Evolutionary conservation across 805 yeast species (phyloP).

Genomic region (Lipomyces japonicus): DNA sequence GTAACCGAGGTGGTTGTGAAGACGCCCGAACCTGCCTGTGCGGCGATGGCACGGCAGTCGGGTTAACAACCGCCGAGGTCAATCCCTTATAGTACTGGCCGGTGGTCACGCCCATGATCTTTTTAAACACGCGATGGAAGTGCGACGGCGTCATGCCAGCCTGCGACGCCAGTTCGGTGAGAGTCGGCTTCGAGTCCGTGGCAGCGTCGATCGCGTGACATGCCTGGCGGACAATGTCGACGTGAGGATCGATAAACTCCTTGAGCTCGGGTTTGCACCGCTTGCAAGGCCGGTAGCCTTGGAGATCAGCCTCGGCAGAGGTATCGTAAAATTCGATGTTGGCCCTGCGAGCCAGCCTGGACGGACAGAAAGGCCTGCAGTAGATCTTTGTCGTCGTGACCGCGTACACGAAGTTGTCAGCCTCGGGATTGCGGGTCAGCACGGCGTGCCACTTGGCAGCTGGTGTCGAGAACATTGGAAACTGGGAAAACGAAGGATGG

Average conservation of each 20-base stretch:
- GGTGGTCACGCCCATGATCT: neutral
- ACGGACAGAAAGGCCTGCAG: slow-evolving; percentile 8
- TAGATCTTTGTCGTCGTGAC: slow-evolving; percentile 5
- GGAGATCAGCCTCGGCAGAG: neutral
- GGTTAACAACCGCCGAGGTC: neutral
- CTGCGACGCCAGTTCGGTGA: slow-evolving; percentile 82
- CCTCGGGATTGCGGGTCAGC: neutral
- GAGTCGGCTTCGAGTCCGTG: slow-evolving; percentile 31
- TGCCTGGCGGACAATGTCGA: neutral
- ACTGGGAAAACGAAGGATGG: no score
- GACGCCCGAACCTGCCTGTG: no score
- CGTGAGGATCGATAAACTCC: slow-evolving; percentile 27
- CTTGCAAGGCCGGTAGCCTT: slow-evolving; percentile 11
- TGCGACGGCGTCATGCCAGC: slow-evolving; percentile 87
- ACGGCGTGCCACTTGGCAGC: neutral
- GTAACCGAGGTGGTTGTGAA: no score
- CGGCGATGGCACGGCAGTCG: no score
- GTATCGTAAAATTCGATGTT: slow-evolving; percentile 2
- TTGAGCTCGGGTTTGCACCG: slow-evolving; percentile 28
- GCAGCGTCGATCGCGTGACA: neutral
- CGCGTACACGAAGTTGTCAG: slow-evolving; percentile 38
- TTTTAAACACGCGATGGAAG: slow-evolving; percentile 74
- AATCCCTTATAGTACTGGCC: neutral
- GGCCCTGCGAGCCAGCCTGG: slow-evolving; percentile 10
- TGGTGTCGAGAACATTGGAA: neutral